Conservation (phyloP, 208 protist species). For the Leishmania lainsoni region DNA sequence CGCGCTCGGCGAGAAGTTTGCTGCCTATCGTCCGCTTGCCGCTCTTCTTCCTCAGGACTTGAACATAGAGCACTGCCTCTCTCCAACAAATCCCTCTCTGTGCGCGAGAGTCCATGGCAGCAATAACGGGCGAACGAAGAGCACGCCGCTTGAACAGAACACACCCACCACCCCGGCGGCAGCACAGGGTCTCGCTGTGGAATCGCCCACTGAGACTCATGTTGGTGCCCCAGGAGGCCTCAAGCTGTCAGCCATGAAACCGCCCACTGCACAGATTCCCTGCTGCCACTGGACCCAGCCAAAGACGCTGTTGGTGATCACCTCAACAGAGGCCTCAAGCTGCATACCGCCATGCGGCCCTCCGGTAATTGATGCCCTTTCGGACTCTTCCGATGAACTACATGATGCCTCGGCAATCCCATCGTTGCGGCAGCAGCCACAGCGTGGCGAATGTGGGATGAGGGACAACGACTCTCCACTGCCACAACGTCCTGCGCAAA, state of each 20-base stretch:
- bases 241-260: background rate
- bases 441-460: background rate
- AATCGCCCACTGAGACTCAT: background rate
- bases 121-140: background rate
- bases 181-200: background rate
- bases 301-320: background rate
- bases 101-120: too few species aligned
- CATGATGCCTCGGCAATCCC: too few species aligned
- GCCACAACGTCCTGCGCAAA: background rate
- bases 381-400: background rate
- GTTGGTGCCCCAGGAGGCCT: background rate
- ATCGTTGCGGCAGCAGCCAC: background rate
- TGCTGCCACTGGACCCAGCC: background rate
- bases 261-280: background rate
- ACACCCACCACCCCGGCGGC: background rate
- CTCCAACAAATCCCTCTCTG: background rate
- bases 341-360: background rate
- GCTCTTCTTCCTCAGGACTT: constrained; percentile 4
- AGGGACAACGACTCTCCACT: constrained; percentile 6
- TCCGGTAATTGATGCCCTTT: background rate
- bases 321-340: background rate
- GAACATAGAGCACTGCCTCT: background rate
- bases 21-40: background rate
- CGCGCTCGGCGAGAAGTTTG: background rate
- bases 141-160: background rate